phyloP scores from a whole-genome alignment of 163 green algal species.

The Dunaliella salina region DNA sequence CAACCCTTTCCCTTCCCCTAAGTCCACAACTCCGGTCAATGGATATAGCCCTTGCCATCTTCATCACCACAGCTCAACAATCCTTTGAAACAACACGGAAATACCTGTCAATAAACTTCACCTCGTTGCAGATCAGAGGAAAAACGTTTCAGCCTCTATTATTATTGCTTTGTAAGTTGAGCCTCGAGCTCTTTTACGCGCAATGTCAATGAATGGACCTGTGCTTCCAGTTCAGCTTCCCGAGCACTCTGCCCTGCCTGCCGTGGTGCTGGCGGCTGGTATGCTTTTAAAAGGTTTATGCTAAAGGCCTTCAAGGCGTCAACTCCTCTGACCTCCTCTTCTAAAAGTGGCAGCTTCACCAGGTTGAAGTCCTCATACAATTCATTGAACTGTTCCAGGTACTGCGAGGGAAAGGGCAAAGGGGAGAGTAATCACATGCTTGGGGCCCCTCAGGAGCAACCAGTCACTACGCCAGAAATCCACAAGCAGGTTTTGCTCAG shows the following conservation, averaged over 20 bases:
- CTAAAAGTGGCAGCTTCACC: constrained; percentile 82
- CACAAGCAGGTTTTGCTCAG: no score
- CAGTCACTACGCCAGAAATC: no score
- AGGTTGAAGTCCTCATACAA: constrained; percentile 98
- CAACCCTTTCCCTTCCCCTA: no score
- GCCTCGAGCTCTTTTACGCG: constrained; percentile 31
- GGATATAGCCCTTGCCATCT: no score
- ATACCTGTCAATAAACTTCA: no score
- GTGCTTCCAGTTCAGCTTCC: constrained; percentile 22
- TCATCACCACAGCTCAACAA: no score
- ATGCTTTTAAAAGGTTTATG: constrained; percentile 57
- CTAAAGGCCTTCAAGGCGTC: constrained; percentile 69
- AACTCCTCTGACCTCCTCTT: constrained; percentile 79
- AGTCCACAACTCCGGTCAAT: no score
- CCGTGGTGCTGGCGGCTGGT: constrained; percentile 36
- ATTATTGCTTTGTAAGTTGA: constrained; percentile 3
- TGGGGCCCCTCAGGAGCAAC: no score
- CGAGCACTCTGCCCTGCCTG: neutral
- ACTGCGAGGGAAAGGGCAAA: constrained; percentile 27
- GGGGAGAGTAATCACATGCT: neutral
- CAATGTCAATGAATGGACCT: constrained; percentile 29
- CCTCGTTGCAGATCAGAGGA: no score
- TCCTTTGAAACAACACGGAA: no score
- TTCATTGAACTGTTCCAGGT: constrained; percentile 90
- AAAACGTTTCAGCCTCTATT: no score